Percentiles rank a stretch among this genome's conserved stretches.
Evolutionary conservation across 2,329 filamentous ascomycete species (phyloP).

Genomic region (Pleochaeta shiraiana): DNA sequence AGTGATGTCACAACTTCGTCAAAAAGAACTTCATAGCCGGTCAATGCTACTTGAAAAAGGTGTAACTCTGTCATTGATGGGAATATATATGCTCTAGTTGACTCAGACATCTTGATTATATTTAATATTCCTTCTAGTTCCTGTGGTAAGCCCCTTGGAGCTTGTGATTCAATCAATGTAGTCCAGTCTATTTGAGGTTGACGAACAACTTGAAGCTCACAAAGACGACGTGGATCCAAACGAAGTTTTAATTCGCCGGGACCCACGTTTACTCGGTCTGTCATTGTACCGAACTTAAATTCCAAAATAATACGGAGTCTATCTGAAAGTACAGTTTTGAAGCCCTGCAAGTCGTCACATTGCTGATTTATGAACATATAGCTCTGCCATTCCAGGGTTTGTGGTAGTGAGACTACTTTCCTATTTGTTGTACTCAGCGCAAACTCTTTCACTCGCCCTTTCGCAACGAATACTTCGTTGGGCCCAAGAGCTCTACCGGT

Average conservation of each 20-base stretch:
- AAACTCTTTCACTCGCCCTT: constrained; percentile 43
- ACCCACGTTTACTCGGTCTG: constrained; percentile 63
- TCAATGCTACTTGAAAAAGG: constrained; percentile 55
- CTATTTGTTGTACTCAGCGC: constrained; percentile 34
- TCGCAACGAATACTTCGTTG: constrained; percentile 47
- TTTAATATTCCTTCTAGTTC: constrained; percentile 32
- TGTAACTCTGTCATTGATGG: constrained; percentile 48
- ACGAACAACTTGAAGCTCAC: constrained; percentile 43
- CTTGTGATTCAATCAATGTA: constrained; percentile 46
- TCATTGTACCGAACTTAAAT: constrained; percentile 54
- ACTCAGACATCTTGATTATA: constrained; percentile 30
- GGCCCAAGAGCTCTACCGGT: constrained; percentile 47
- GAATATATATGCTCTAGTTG: constrained; percentile 52
- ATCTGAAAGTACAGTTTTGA: constrained; percentile 54
- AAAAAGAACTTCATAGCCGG: constrained; percentile 56
- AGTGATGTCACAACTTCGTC: constrained; percentile 53
- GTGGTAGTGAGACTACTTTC: constrained; percentile 13
- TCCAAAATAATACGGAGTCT: constrained; percentile 53
- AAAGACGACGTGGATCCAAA: constrained; percentile 36
- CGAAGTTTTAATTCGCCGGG: constrained; percentile 50
- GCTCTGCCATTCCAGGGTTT: constrained; percentile 36
- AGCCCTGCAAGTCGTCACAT: constrained; percentile 30
- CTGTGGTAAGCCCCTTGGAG: constrained; percentile 36
- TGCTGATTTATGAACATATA: constrained; percentile 53
- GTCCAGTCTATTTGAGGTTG: constrained; percentile 59